Evolutionary conservation across 768 basidiomycete genomes (phyloP), one percentile per base, ranked within the genome.

Genomic region (Rhodotorula taiwanensis): DNA sequence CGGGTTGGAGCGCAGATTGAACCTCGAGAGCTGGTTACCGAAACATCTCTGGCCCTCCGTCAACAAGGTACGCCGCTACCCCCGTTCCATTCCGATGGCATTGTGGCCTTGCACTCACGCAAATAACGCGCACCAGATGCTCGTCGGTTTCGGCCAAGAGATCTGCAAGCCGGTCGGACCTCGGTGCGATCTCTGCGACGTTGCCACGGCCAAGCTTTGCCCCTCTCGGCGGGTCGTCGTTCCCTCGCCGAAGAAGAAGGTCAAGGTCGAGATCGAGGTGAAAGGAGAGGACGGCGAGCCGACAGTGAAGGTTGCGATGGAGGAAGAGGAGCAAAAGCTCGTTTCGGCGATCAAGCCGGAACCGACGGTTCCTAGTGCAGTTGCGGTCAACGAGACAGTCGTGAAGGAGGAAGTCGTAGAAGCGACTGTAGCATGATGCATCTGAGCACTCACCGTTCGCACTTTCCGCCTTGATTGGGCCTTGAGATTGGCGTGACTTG

Each of bases 121-220:
- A n/a, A n/a, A n/a, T n/a, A n/a, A 39, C 16, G 36, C 16, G 16
- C 36, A 10, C 9, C 16, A 39, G 51, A 39, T 52, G 34, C 34
- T 74, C 39, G 73, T 74, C 47, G 73, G 73, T 1, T 69, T 72
- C 43, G 72, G 72, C 0, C 71, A 72, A 39, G 66, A 58, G n/a
- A 61, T 74, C 23, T 74, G 73, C 49, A 45, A 50, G 21, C 73
- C 73, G 3, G 52, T 66, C 39, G 69, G 58, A 2, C 73, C 73
- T 14, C 47, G 63, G 2, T 69, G 63, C 57, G 60, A 65, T 44
- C 31, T 56, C 5, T 69, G 68, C 54, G 41, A 56, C 45, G 34
- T 70, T 11, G 57, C 60, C 10, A 33, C 30, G 1, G 52, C 39
- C 1, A 44, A 34, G 23, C 52, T 66, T 20, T 70, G 69, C 44